Evolutionary conservation across 495 filamentous ascomycete species (phyloP).

Genomic region (Paragyromitra xinjiangensis): DNA sequence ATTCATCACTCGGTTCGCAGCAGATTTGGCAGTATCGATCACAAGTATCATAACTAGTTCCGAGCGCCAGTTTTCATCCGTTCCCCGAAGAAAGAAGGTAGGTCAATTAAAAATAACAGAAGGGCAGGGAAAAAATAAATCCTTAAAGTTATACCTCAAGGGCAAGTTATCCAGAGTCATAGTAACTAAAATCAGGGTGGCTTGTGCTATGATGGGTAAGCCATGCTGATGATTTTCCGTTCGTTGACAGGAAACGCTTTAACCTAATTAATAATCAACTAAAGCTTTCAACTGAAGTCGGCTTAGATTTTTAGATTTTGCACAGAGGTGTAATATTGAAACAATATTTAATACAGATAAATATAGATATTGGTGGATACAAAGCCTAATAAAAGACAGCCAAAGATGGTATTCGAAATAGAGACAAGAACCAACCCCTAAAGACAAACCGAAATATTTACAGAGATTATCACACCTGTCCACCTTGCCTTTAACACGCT

Average conservation of each 20-base stretch:
- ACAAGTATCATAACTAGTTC: not conserved
- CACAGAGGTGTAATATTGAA: not conserved
- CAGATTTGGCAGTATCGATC: not conserved
- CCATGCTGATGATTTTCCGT: not conserved
- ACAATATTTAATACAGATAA: slow-evolving; percentile 7
- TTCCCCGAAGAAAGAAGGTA: not conserved
- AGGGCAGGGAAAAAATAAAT: not conserved
- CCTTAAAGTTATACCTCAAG: not conserved
- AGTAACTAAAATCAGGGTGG: not conserved
- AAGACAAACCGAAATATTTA: slow-evolving; percentile 39
- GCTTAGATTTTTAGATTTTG: not conserved
- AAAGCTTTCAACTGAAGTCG: not conserved
- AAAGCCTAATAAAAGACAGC: slow-evolving; percentile 7
- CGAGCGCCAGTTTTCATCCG: too few species aligned
- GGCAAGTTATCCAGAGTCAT: not conserved
- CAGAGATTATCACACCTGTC: slow-evolving; percentile 45
- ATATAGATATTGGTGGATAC: slow-evolving; percentile 28
- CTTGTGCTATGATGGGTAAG: not conserved
- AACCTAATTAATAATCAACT: not conserved
- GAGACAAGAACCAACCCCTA: slow-evolving; percentile 16
- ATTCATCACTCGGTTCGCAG: not conserved
- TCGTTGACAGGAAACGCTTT: not conserved
- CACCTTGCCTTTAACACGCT: slow-evolving; percentile 16
- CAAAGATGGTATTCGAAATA: slow-evolving; percentile 33
- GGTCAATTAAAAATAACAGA: not conserved